Evolutionary conservation across 805 yeast species (phyloP).

Genomic region (Pichia rugopelliculosa): DNA sequence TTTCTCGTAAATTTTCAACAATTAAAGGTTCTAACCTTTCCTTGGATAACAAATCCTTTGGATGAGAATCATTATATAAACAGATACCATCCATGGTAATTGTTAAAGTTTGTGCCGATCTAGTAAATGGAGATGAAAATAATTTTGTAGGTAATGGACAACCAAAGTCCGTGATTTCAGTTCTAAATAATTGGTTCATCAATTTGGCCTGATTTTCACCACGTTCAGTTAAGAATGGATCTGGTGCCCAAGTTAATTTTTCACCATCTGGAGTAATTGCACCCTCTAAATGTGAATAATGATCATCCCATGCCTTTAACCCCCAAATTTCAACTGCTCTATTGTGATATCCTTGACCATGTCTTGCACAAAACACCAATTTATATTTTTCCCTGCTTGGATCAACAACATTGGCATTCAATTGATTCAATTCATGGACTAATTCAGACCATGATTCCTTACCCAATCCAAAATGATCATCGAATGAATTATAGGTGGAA

Average conservation of each 20-base stretch:
- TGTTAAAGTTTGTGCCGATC: slow-evolving; percentile 51
- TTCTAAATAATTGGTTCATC: slow-evolving; percentile 36
- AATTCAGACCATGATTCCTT: slow-evolving; percentile 36
- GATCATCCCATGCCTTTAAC: slow-evolving; percentile 44
- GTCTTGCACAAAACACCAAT: slow-evolving; percentile 50
- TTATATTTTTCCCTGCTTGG: slow-evolving; percentile 36
- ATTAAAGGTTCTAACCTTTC: slow-evolving; percentile 23
- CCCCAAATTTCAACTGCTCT: slow-evolving; percentile 49
- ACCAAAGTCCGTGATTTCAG: slow-evolving; percentile 34
- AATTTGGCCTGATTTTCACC: slow-evolving; percentile 52
- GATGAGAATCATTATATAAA: slow-evolving; percentile 16
- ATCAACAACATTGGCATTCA: slow-evolving; percentile 30
- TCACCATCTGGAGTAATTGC: slow-evolving; percentile 38
- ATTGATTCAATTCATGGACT: slow-evolving; percentile 23
- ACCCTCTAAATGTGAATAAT: slow-evolving; percentile 45
- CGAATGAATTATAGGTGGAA: slow-evolving; percentile 35
- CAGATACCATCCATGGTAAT: slow-evolving; percentile 42
- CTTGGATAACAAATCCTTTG: not conserved
- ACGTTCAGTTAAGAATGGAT: slow-evolving; percentile 48
- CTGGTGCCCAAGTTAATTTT: slow-evolving; percentile 45
- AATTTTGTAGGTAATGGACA: slow-evolving; percentile 51
- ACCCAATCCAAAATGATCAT: slow-evolving; percentile 37
- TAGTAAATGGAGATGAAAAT: slow-evolving; percentile 56
- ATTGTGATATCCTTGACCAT: slow-evolving; percentile 67
- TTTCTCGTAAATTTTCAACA: slow-evolving; percentile 50